Conservation (phyloP, 441 rosid species). For the Eruca vesicaria region DNA sequence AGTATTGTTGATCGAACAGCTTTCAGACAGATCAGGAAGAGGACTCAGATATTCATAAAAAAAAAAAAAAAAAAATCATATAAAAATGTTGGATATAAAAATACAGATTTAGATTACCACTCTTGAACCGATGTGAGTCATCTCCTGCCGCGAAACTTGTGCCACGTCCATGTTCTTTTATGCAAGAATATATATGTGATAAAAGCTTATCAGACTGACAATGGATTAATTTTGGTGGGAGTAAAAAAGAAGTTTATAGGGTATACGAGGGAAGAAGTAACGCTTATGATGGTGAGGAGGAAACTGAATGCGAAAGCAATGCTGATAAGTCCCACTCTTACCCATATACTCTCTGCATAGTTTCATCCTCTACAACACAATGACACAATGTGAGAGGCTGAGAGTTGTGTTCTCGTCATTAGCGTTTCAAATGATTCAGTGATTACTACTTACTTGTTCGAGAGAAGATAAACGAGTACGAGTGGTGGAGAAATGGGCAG, state of each 20-base stretch:
- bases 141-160: conserved; percentile 39
- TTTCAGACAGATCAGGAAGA: conserved; percentile 19
- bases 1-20: conserved; percentile 45
- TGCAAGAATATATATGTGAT: conserved; percentile 44
- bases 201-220: conserved; percentile 3
- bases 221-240: not conserved
- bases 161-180: conserved; percentile 25
- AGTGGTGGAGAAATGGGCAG: conserved; percentile 50
- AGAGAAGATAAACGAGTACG: conserved; percentile 58
- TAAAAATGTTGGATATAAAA: not conserved
- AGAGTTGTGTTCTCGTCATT: not conserved
- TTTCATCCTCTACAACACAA: conserved; percentile 46
- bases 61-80: not conserved
- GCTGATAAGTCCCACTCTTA: conserved; percentile 58
- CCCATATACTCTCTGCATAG: conserved; percentile 54
- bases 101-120: conserved; percentile 31
- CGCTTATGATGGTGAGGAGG: conserved; percentile 60
- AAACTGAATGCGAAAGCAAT: conserved; percentile 43
- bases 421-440: not conserved
- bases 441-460: conserved; percentile 72
- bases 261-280: conserved; percentile 74
- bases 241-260: not conserved
- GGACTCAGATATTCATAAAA: conserved; percentile 20
- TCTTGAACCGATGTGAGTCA: conserved; percentile 39
- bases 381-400: conserved; percentile 11